Conservation (phyloP, 2,329 filamentous ascomycete genomes). For the Aspergillus versicolor region DNA sequence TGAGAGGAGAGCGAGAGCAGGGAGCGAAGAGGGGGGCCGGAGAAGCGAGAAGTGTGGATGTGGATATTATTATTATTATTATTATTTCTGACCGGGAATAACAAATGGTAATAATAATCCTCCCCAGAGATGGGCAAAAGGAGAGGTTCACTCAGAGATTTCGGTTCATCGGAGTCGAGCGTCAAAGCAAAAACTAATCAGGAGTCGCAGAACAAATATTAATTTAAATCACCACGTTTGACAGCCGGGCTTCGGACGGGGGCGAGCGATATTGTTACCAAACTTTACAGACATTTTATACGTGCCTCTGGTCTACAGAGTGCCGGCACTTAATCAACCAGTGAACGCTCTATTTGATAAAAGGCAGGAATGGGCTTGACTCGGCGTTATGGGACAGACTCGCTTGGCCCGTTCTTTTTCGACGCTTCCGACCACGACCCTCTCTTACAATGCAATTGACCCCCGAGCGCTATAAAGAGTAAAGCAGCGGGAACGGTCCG, state of each 20-base stretch:
- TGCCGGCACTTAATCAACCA: too few relatives aligned
- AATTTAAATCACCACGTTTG: neutral
- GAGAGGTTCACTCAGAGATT: conserved; percentile 3
- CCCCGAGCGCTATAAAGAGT: neutral
- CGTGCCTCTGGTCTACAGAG: too few relatives aligned
- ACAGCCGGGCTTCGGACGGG: neutral
- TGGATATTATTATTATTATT: conserved; percentile 18
- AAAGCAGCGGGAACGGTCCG: neutral
- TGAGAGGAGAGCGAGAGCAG: conserved; percentile 8
- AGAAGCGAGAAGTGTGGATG: conserved; percentile 20
- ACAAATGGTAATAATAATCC: conserved; percentile 16
- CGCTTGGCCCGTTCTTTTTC: conserved; percentile 16
- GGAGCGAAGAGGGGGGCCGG: conserved; percentile 13
- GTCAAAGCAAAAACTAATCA: neutral
- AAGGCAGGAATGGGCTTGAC: neutral
- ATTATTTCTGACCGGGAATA: conserved; percentile 21
- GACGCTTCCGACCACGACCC: neutral
- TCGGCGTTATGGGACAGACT: conserved; percentile 12
- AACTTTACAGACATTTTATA: too few relatives aligned
- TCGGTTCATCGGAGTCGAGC: neutral
- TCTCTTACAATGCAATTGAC: conserved; percentile 7
- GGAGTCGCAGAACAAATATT: neutral
- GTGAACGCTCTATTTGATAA: neutral
- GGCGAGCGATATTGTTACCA: too few relatives aligned
- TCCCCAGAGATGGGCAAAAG: conserved; percentile 4